Conservation (phyloP, 1,139 yeast species). For the Blastobotrys raffinosifermentans region DNA sequence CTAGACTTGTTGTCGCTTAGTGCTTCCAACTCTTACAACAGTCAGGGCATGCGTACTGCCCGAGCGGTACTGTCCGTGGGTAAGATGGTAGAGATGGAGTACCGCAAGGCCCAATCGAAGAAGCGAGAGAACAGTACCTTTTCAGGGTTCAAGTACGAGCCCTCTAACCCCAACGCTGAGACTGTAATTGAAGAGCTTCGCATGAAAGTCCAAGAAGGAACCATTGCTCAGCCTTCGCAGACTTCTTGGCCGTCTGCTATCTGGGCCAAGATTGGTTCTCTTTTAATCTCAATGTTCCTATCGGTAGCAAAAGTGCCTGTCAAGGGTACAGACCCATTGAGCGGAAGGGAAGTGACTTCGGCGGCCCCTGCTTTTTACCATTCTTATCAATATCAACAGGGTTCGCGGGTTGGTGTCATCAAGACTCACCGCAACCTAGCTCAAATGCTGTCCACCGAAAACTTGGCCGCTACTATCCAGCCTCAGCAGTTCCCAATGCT, state of each 20-base stretch:
- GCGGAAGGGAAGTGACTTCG: constrained; percentile 60
- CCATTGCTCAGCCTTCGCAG: constrained; percentile 31
- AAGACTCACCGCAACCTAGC: constrained; percentile 68
- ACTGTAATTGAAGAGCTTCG: constrained; percentile 16
- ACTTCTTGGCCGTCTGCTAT: constrained; percentile 60
- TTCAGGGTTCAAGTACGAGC: constrained; percentile 18
- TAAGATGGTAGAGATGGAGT: constrained; percentile 78
- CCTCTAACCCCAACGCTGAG: background rate
- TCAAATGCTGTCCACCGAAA: constrained; percentile 60
- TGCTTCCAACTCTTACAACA: constrained; percentile 67
- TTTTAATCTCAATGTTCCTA: constrained; percentile 64
- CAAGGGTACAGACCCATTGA: constrained; percentile 68
- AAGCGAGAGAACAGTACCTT: constrained; percentile 46
- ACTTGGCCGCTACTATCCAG: constrained; percentile 60
- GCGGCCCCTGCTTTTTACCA: constrained; percentile 89
- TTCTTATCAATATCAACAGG: constrained; percentile 72
- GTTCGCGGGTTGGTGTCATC: constrained; percentile 76
- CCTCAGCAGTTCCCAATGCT: constrained; percentile 95
- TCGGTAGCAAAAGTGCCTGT: constrained; percentile 81
- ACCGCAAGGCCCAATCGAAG: constrained; percentile 52
- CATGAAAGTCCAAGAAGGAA: constrained; percentile 13
- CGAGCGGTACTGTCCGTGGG: constrained; percentile 80
- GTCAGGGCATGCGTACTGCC: constrained; percentile 83
- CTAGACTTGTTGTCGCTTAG: constrained; percentile 66
- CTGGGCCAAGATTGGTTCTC: constrained; percentile 78